Evolutionary conservation across 176 grass and related monocot species (phyloP).

Genomic region (Themeda triandra): DNA sequence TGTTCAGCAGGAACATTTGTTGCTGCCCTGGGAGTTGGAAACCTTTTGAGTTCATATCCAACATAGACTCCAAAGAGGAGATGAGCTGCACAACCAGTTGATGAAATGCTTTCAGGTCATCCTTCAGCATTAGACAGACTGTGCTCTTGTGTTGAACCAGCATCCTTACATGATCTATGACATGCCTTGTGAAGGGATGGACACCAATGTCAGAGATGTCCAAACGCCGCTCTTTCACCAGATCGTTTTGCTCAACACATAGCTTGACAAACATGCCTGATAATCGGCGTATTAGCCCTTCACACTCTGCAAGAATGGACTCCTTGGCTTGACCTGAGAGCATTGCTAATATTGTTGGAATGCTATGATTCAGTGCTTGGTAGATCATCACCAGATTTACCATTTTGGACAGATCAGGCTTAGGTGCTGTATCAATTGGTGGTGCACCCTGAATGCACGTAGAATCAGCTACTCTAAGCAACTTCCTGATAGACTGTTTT

Average conservation of each 20-base stretch:
- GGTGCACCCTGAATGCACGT: not conserved
- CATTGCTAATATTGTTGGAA: not conserved
- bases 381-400: not conserved
- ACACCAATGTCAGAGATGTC: conserved; percentile 12
- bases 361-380: not conserved
- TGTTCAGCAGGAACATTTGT: conserved; percentile 10
- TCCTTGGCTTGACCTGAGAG: not conserved
- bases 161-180: not conserved
- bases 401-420: not conserved
- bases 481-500: not conserved
- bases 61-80: not conserved
- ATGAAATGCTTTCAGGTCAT: not conserved
- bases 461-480: not conserved
- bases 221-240: not conserved
- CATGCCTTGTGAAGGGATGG: not conserved
- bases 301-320: not conserved
- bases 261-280: not conserved
- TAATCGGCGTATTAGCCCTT: not conserved
- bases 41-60: not conserved
- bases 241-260: not conserved
- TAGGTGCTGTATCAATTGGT: not conserved
- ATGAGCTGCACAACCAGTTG: not conserved
- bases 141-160: not conserved
- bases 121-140: conserved; percentile 5
- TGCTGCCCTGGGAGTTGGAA: conserved; percentile 4